Conservation (phyloP, 805 yeast species). For the Tetrapisispora fleetii region DNA sequence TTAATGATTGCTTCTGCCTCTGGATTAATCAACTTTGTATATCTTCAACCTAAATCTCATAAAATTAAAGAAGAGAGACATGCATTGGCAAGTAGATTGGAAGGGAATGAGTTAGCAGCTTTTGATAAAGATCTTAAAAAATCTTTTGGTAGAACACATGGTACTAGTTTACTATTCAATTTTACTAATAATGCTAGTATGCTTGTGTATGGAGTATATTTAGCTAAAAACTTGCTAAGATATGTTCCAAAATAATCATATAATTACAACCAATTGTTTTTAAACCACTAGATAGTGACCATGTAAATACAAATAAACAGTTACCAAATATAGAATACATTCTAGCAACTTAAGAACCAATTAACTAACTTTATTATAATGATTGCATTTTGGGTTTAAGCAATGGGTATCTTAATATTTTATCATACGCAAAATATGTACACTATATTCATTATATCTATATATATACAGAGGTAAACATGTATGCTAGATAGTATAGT, state of each 20-base stretch:
- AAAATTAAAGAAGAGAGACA: slow-evolving; percentile 41
- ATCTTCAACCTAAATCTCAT: slow-evolving; percentile 56
- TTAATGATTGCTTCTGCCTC: slow-evolving; percentile 40
- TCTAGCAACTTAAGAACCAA: too few species aligned
- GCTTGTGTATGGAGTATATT: slow-evolving; percentile 59
- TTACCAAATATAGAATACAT: too few species aligned
- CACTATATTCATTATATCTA: neutral
- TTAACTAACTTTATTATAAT: neutral
- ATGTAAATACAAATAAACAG: neutral
- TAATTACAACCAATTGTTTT: too few species aligned
- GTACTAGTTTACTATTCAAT: slow-evolving; percentile 59
- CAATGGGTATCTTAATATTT: neutral
- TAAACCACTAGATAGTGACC: too few species aligned
- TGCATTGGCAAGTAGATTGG: slow-evolving; percentile 12
- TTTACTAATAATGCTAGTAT: slow-evolving; percentile 50
- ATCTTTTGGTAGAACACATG: slow-evolving; percentile 71
- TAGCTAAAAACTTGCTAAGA: slow-evolving; percentile 33
- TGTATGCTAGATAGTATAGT: neutral
- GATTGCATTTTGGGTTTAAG: neutral
- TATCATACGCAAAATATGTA: neutral
- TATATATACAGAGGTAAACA: slow-evolving; percentile 1
- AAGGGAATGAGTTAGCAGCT: slow-evolving; percentile 2
- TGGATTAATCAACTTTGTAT: slow-evolving; percentile 54
- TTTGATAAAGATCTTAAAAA: slow-evolving; percentile 36
- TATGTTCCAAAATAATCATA: slow-evolving; percentile 20